These are phyloP conservation scores for Zalaria obscura DNA, from an alignment of 2,329 filamentous ascomycete species.

Conservation along the genomic window DNA sequence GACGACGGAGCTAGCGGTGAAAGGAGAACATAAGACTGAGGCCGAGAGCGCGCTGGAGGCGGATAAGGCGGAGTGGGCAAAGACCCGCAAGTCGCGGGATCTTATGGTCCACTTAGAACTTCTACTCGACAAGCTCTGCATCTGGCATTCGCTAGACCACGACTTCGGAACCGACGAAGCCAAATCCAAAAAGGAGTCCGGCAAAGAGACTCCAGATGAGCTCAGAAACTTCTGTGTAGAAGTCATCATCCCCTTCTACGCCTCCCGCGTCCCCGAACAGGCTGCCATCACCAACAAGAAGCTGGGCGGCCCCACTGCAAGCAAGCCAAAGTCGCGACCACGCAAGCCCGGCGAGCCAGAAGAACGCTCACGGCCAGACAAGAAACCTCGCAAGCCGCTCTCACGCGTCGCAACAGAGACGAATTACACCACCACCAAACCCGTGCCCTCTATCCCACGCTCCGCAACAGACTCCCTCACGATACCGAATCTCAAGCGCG, in stretches of 20 bases:
- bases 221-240: conserved; percentile 67
- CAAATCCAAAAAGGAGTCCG: conserved; percentile 9
- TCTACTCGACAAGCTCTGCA: conserved; percentile 63
- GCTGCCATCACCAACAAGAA: conserved; percentile 61
- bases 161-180: conserved; percentile 32
- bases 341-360: conserved; percentile 25
- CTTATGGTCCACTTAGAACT: conserved; percentile 54
- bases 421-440: conserved; percentile 31
- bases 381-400: conserved; percentile 37
- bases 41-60: conserved; percentile 1
- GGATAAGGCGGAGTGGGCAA: conserved; percentile 24
- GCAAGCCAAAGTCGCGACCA: conserved; percentile 35
- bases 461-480: conserved; percentile 50
- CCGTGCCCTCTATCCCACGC: conserved; percentile 50
- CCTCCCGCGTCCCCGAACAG: conserved; percentile 57
- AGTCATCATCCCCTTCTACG: conserved; percentile 70
- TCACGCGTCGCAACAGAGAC: conserved; percentile 47
- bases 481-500: conserved; percentile 50
- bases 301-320: conserved; percentile 55
- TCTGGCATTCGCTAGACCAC: conserved; percentile 65
- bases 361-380: conserved; percentile 20
- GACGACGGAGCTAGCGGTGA: not conserved
- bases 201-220: conserved; percentile 37
- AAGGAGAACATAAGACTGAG: not conserved
- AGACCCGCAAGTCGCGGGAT: conserved; percentile 49